These are phyloP conservation scores for Zarea fungicola DNA, from an alignment of 2,329 filamentous ascomycete genomes.

Conservation along the genomic window DNA sequence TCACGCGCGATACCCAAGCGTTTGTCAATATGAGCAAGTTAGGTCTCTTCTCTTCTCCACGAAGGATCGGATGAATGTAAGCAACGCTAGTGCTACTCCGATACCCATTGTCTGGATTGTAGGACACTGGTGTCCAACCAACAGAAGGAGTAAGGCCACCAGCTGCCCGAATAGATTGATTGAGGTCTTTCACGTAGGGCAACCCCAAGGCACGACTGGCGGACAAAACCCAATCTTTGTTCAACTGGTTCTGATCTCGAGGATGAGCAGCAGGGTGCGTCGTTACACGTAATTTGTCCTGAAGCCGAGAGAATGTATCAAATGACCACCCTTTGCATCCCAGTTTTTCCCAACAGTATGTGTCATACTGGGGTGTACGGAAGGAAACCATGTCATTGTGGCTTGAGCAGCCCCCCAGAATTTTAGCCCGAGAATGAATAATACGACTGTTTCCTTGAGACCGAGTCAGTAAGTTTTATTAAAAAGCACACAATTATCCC, in stretches of 20 bases:
- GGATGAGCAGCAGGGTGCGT: conserved; percentile 83
- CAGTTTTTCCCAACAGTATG: conserved; percentile 74
- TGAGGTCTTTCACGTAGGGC: conserved; percentile 80
- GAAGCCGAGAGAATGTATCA: conserved; percentile 72
- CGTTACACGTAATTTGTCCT: conserved; percentile 84
- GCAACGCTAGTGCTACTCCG: conserved; percentile 84
- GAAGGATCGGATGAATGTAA: conserved; percentile 87
- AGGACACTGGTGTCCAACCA: conserved; percentile 86
- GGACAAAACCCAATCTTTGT: conserved; percentile 81
- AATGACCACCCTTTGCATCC: conserved; percentile 85
- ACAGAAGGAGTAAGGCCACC: conserved; percentile 71
- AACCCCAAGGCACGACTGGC: conserved; percentile 76
- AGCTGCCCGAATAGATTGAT: conserved; percentile 69
- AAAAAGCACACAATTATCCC: no score
- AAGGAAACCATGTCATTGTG: conserved; percentile 95
- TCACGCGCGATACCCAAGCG: conserved; percentile 79
- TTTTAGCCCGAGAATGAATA: conserved; percentile 86
- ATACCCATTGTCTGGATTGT: conserved; percentile 82
- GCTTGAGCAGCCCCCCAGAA: conserved; percentile 85
- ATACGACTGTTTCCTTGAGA: conserved; percentile 88
- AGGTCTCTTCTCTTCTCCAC: conserved; percentile 72
- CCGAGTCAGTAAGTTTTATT: no score
- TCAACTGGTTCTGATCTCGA: conserved; percentile 83
- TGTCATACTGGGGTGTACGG: conserved; percentile 84
- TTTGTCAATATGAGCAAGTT: conserved; percentile 85